phyloP scores from a whole-genome alignment of 345 rosid genomes.

The Eucalyptus erythrocorys region DNA sequence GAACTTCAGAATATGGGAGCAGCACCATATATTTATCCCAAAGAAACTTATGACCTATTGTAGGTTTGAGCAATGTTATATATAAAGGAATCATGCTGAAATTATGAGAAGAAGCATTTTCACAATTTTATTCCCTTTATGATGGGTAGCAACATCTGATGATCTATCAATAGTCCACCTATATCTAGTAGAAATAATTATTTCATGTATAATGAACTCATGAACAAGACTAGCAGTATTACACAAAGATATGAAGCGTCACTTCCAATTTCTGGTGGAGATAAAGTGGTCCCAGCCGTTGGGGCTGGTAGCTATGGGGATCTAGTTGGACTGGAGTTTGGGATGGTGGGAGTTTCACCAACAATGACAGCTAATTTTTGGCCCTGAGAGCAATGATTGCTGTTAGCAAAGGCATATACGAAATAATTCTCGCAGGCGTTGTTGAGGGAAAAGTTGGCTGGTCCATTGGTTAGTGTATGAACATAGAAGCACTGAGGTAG shows the following conservation, averaged over 20 bases:
- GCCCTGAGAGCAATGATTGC: rapidly evolving
- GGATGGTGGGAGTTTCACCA: background rate
- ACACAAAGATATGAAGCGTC: background rate
- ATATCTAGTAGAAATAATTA: too few relatives aligned
- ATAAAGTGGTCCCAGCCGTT: background rate
- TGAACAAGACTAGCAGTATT: background rate
- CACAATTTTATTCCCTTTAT: background rate
- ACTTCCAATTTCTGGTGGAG: background rate
- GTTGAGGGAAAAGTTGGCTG: too few relatives aligned
- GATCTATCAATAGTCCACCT: background rate
- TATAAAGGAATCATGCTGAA: background rate
- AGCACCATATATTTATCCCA: background rate
- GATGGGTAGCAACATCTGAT: rapidly evolving
- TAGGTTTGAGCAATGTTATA: background rate
- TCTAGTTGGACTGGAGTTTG: background rate
- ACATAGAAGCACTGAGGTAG: background rate
- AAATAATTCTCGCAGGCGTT: rapidly evolving
- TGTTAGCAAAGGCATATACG: too few relatives aligned
- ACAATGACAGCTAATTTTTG: background rate
- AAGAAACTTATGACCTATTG: background rate
- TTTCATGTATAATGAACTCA: background rate
- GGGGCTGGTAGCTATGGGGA: background rate
- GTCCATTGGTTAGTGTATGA: too few relatives aligned
- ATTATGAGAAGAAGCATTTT: too few relatives aligned
- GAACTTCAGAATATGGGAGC: background rate